Base-by-base conservation (phyloP, 73 alveolate genomes). In the Loxodes magnus region DNA sequence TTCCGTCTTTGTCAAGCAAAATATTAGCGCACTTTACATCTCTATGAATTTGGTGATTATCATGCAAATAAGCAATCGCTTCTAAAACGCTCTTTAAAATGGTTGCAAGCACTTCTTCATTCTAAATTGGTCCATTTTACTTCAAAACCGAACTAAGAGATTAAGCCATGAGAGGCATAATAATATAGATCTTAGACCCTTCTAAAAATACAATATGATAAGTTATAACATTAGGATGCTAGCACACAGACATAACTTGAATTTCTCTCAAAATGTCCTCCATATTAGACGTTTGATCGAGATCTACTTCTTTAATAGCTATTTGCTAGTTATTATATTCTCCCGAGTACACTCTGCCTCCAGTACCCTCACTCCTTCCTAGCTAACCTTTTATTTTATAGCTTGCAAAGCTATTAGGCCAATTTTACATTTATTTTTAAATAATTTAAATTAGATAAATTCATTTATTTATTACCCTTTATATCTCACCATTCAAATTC, bases 21-120 rank as follows among this genome's bases (percentile, higher is more conserved):
- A 84, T 79, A 50, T 79, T 84, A 20, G 82, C 87, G 9, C 71
- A 62, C 59, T 84, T 79, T 29, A 84, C 64, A 64, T 84, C 87
- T 52, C 83, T 74, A 59, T 84, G 93, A 34, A 84, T 71, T 21
- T 79, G 67, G 48, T 67, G 59, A 20, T 74, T 56, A 37, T 54
- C 69, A 59, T 84, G 96, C 34, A 84, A 53, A 54, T 74, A 84
- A 19, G 53, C 34, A 38, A 84, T 52, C 38, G 84, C 93, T 23
- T 58, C 54, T 21, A 79, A 50, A 9, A 74, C 70, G 49, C 67
- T 89, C 33, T 37, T 46, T 35, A 84, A 53, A 43, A 79, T 84
- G 17, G 79, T 43, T 3, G 96, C 86, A 26, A 84, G 67, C 49
- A 74, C 65, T 29, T 65, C 64, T 58, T 84, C 90, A 33, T 71